Evolutionary conservation across 768 basidiomycete species (phyloP).

Genomic region (Gloeostereum incarnatum): DNA sequence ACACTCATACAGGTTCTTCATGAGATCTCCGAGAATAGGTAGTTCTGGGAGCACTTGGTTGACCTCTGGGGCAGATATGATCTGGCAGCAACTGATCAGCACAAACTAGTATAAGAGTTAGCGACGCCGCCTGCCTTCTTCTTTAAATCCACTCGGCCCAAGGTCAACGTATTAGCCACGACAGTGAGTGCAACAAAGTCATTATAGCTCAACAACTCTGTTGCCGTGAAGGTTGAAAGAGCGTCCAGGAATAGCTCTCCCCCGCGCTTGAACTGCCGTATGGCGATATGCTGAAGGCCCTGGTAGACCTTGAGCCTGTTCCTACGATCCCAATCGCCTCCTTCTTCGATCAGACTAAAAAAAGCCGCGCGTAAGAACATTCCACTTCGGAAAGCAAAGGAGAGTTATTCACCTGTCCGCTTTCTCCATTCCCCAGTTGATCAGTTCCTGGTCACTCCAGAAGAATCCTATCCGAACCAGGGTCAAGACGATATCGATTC

Average conservation of each 20-base stretch:
- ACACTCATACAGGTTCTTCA: slow-evolving; percentile 84
- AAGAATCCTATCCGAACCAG: slow-evolving; percentile 88
- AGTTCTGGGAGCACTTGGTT: slow-evolving; percentile 76
- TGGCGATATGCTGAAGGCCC: slow-evolving; percentile 75
- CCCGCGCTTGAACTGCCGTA: slow-evolving; percentile 86
- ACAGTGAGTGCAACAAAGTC: slow-evolving; percentile 86
- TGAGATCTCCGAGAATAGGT: slow-evolving; percentile 73
- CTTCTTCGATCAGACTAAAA: slow-evolving; percentile 78
- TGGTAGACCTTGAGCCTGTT: slow-evolving; percentile 96
- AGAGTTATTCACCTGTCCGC: slow-evolving; percentile 64
- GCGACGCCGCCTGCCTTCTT: slow-evolving; percentile 53
- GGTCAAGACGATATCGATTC: slow-evolving; percentile 88
- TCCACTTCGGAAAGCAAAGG: background rate
- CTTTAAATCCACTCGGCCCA: slow-evolving; percentile 82
- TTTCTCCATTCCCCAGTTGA: slow-evolving; percentile 61
- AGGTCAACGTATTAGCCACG: slow-evolving; percentile 64
- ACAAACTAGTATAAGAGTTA: background rate
- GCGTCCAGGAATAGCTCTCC: slow-evolving; percentile 86
- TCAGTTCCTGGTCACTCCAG: slow-evolving; percentile 68
- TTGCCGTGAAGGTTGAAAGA: slow-evolving; percentile 89
- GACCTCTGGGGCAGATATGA: slow-evolving; percentile 83
- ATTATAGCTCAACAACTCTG: slow-evolving; percentile 80
- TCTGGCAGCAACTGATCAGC: slow-evolving; percentile 28
- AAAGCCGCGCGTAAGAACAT: background rate
- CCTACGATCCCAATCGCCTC: slow-evolving; percentile 96